phyloP scores from a whole-genome alignment of 2,329 filamentous ascomycete species.

The Nemania sp. region DNA sequence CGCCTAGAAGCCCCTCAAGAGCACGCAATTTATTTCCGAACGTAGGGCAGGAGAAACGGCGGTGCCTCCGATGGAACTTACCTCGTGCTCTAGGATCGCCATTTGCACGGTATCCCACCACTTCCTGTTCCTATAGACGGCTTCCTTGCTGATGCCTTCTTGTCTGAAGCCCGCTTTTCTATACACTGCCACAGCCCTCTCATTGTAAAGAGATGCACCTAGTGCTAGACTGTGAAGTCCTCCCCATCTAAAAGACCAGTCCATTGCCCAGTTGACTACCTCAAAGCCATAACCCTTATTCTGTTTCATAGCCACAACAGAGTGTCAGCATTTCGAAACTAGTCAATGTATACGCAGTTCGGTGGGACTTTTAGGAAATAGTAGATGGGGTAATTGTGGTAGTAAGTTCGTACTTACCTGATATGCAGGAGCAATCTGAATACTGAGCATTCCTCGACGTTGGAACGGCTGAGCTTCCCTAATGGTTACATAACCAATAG shows the following conservation, averaged over 20 bases:
- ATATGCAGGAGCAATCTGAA: conserved; percentile 19
- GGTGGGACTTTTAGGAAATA: neutral
- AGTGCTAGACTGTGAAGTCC: conserved; percentile 60
- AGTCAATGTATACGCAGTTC: neutral
- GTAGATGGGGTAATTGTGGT: neutral
- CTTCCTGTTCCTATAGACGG: conserved; percentile 57
- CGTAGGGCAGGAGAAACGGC: neutral
- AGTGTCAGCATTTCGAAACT: conserved; percentile 44
- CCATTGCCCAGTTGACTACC: conserved; percentile 60
- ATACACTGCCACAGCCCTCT: conserved; percentile 58
- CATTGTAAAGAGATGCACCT: conserved; percentile 57
- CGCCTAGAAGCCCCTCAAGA: neutral
- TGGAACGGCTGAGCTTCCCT: conserved; percentile 13
- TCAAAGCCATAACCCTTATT: conserved; percentile 60
- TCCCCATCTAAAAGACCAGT: conserved; percentile 60
- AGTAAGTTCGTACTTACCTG: conserved; percentile 23
- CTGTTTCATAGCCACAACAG: conserved; percentile 46
- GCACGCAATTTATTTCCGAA: neutral
- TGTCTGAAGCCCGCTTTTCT: conserved; percentile 58
- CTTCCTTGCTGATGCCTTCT: conserved; percentile 58
- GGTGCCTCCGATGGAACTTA: neutral
- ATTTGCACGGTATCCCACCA: conserved; percentile 54
- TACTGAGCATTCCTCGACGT: conserved; percentile 27
- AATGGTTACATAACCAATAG: conserved; percentile 23
- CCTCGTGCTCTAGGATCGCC: conserved; percentile 55